Base-by-base conservation (phyloP, 1,284 basidiomycete genomes). In the Apiotrichum gamsii region DNA sequence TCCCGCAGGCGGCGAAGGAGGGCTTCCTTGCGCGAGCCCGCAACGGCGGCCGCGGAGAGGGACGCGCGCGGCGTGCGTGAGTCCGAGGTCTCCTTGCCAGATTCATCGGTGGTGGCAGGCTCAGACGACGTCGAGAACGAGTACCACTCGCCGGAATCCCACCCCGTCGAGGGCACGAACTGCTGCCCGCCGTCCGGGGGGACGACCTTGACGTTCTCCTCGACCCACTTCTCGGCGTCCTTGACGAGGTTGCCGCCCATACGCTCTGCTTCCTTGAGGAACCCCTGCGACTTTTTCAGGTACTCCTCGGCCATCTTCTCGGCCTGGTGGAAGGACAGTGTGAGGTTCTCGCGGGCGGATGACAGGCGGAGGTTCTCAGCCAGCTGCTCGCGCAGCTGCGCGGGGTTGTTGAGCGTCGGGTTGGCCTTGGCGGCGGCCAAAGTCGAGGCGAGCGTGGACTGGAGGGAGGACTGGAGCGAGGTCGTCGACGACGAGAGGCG, bases 81-180 rank as follows among this genome's bases (percentile, higher is more conserved):
- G 11, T 37, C 21, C 4, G 39, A 25, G 11, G 37, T 39, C 5
- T 39, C 21, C 6, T 20, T 39, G n/a, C n/a, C n/a, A n/a, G n/a
- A n/a, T n/a, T n/a, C n/a, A n/a, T n/a, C n/a, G 4, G 43, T 21
- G 15, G 29, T 19, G n/a, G 47, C 39, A 2, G 54, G 30, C n/a
- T 47, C 25, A 4, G 52, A 19, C 9, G 56, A 58, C 39, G 64
- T 58, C 64, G 65, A 47, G 74, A 75, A 29, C 72, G 83, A 80
- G 80, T 87, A 90, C 61, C 88, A 78, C 63, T 90, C 86, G n/a
- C 81, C 74, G 0, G 86, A 87, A 67, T 90, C 86, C 85, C 86
- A 89, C 2, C 49, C 49, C 38, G 81, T 65, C 29, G 84, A 62
- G 3, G 76, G 78, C 8, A 75, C 68, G 3, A 61, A 56, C 0